These are phyloP conservation scores for Hypomyces rosellus DNA, from an alignment of 2,329 filamentous ascomycete genomes.

Conservation along the genomic window DNA sequence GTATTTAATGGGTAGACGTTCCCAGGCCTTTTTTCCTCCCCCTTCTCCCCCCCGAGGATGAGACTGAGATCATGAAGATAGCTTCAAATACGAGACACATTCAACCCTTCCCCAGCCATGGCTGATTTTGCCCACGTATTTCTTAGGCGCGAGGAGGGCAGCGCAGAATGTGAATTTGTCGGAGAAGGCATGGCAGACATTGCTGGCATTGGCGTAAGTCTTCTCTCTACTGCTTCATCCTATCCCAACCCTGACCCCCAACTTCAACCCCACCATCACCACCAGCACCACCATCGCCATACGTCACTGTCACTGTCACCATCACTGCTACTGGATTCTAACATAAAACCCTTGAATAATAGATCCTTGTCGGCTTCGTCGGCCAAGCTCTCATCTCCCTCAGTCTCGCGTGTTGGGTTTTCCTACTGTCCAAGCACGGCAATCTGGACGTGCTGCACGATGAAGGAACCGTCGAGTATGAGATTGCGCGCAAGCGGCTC, in stretches of 20 bases:
- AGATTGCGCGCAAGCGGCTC: conserved; percentile 24
- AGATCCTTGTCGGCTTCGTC: conserved; percentile 27
- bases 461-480: conserved; percentile 21
- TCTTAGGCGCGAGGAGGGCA: not conserved
- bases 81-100: too few relatives aligned
- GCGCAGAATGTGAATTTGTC: conserved; percentile 17
- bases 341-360: not conserved
- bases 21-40: too few relatives aligned
- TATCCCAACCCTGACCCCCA: not conserved
- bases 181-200: conserved; percentile 25
- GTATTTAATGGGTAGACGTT: too few relatives aligned
- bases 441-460: conserved; percentile 21
- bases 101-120: too few relatives aligned
- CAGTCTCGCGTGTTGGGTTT: conserved; percentile 25
- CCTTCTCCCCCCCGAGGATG: too few relatives aligned
- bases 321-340: not conserved
- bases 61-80: too few relatives aligned
- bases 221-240: not conserved
- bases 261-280: not conserved
- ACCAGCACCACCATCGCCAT: not conserved
- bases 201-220: conserved; percentile 25
- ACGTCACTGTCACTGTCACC: too few relatives aligned
- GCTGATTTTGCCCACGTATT: too few relatives aligned
- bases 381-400: conserved; percentile 19
- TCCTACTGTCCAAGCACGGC: conserved; percentile 25